These are phyloP conservation scores for Suillus spraguei DNA, from an alignment of 768 basidiomycete species.

Conservation along the genomic window DNA sequence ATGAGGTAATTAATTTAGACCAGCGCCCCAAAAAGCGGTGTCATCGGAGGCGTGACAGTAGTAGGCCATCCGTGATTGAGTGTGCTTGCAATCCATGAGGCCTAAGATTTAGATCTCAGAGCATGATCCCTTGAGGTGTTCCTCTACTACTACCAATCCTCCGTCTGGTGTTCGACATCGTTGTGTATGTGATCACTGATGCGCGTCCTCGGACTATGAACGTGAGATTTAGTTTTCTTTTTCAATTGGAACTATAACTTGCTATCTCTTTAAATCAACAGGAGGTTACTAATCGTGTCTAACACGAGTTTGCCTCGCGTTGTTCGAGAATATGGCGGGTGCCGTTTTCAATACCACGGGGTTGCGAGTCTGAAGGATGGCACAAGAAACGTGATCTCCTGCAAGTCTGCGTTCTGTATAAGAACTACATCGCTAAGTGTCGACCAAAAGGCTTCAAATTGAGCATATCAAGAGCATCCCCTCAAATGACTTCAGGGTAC, in stretches of 20 bases:
- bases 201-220: not conserved
- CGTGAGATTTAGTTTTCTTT: not conserved
- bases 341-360: not conserved
- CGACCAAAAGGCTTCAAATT: not conserved
- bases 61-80: not conserved
- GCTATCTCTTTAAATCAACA: not conserved
- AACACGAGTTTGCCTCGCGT: conserved; percentile 2
- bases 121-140: too few relatives aligned
- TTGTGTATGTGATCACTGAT: too few relatives aligned
- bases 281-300: not conserved
- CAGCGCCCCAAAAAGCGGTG: too few relatives aligned
- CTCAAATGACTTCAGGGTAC: not conserved
- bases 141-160: too few relatives aligned
- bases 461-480: not conserved
- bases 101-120: too few relatives aligned
- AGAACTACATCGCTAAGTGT: not conserved
- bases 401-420: not conserved
- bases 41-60: not conserved
- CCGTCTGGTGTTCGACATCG: not conserved
- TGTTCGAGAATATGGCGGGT: not conserved
- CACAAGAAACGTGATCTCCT: not conserved
- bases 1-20: too few relatives aligned
- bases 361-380: not conserved
- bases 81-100: not conserved
- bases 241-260: not conserved